Conservation (phyloP, 2,329 filamentous ascomycete genomes). For the Epichloe bromicola region DNA sequence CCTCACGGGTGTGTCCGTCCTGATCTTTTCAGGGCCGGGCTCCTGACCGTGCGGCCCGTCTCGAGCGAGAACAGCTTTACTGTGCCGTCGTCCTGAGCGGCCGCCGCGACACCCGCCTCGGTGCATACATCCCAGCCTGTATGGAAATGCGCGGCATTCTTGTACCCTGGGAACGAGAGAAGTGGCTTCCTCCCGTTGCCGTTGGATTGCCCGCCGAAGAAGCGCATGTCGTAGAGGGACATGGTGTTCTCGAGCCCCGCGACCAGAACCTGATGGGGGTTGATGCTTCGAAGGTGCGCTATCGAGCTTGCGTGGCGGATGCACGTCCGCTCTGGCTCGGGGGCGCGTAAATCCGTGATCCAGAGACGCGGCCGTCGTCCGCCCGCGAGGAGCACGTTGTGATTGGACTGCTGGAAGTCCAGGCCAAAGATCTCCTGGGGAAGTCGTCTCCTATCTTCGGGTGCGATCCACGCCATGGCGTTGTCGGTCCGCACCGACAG, state of each 20-base stretch:
- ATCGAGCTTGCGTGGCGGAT: constrained; percentile 27
- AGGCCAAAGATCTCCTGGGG: constrained; percentile 33
- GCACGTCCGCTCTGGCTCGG: constrained; percentile 20
- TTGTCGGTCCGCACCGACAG: constrained; percentile 21
- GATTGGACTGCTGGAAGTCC: constrained; percentile 31
- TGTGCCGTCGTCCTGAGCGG: constrained; percentile 37
- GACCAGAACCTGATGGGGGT: constrained; percentile 36
- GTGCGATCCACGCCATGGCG: constrained; percentile 22
- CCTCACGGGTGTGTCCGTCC: constrained; percentile 21
- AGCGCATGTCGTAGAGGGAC: constrained; percentile 45
- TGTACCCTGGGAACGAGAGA: constrained; percentile 35
- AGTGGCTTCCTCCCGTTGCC: constrained; percentile 22
- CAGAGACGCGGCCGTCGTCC: constrained; percentile 34
- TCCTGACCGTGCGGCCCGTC: constrained; percentile 27
- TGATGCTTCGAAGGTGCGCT: constrained; percentile 36
- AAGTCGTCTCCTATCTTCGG: constrained; percentile 5
- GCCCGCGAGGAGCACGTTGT: constrained; percentile 36
- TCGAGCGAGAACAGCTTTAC: constrained; percentile 36
- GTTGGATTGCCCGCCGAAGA: constrained; percentile 12
- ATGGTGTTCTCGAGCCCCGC: constrained; percentile 37
- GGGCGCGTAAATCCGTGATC: constrained; percentile 31
- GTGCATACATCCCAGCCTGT: constrained; percentile 39
- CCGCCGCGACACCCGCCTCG: constrained; percentile 36
- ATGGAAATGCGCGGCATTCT: constrained; percentile 33
- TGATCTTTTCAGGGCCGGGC: constrained; percentile 14